A percentile compares a stretch with the other conserved stretches of the same genome.
Conservation (phyloP, 192 early-diverging fungal species). For the Linnemannia schmuckeri region DNA sequence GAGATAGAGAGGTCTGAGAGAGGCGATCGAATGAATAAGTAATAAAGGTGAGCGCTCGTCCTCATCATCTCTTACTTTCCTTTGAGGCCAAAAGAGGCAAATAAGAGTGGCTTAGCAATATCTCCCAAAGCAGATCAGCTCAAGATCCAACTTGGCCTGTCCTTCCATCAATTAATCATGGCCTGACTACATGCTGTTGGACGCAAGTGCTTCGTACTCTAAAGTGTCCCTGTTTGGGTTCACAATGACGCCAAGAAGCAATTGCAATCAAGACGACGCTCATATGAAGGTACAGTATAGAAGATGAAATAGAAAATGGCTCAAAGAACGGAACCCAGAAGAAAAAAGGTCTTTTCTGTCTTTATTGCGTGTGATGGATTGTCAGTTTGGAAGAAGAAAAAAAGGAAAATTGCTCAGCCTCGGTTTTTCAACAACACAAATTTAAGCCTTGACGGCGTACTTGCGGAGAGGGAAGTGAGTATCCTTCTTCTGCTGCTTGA, state of each 20-base stretch:
- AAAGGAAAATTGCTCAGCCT: constrained; percentile 7
- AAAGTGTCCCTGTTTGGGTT: neutral
- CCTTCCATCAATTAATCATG: neutral
- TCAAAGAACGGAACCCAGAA: constrained; percentile 17
- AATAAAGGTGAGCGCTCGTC: neutral
- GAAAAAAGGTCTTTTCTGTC: constrained; percentile 27
- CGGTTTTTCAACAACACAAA: constrained; percentile 11
- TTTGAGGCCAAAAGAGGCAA: neutral
- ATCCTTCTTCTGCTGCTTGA: constrained; percentile 91
- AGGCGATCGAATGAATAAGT: neutral
- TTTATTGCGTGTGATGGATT: constrained; percentile 25
- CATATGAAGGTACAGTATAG: neutral
- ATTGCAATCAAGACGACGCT: neutral
- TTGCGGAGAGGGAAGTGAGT: constrained; percentile 93
- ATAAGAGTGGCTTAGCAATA: constrained; percentile 5
- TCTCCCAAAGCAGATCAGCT: neutral
- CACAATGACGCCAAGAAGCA: neutral
- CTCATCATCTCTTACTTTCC: constrained; percentile 6
- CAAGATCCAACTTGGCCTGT: neutral
- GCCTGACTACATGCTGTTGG: too few relatives aligned
- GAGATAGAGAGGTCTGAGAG: neutral
- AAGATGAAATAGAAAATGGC: neutral
- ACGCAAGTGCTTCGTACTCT: too few relatives aligned
- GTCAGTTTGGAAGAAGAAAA: constrained; percentile 5
- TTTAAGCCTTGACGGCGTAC: constrained; percentile 90